Evolutionary conservation across 441 rosid genomes (phyloP), one percentile per base, ranked within the genome.

Genomic region (Erodium moschatum): DNA sequence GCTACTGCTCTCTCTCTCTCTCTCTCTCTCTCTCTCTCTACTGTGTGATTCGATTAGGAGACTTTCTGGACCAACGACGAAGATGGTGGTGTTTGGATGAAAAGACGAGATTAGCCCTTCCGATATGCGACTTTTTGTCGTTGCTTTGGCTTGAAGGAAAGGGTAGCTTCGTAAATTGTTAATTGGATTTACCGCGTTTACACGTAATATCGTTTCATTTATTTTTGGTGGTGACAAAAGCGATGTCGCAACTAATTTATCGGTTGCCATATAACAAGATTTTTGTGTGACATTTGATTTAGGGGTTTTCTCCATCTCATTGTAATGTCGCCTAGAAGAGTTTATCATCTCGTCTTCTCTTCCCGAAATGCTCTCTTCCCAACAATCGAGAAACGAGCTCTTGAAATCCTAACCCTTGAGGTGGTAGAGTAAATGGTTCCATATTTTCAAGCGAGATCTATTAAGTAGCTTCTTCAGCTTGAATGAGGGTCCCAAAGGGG

Each of bases 51-150:
- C 62, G 21, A 54, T 54, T 18, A 4, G 62, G 62, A 54, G 62
- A 54, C 62, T 54, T 54, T 54, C 24, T 18, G 62, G 62, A 54
- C 62, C 62, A 54, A 54, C 24, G 62, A 54, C 52, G n/a, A 46
- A 46, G 52, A 46, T 15, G 62, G 18, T 54, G 62, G 62, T 54
- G 62, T 2, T 54, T 0, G 10, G 10, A 0, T 54, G 12, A 18
- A 54, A 54, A 16, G 62, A 54, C 62, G 24, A 19, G 9, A 54
- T 7, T 7, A 19, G 3, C 62, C 62, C 10, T 38, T 6, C 24
- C 3, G 4, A 18, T 10, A 54, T 54, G 62, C 24, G 10, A 0
- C 62, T 18, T 54, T 54, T 16, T 6, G 62, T 1, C 10, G 18
- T 16, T 7, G 20, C 10, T 56, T 7, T 56, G 4, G 4, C 13